Evolutionary conservation across 257 asterid species (phyloP).

Genomic region (Petunia axillaris): DNA sequence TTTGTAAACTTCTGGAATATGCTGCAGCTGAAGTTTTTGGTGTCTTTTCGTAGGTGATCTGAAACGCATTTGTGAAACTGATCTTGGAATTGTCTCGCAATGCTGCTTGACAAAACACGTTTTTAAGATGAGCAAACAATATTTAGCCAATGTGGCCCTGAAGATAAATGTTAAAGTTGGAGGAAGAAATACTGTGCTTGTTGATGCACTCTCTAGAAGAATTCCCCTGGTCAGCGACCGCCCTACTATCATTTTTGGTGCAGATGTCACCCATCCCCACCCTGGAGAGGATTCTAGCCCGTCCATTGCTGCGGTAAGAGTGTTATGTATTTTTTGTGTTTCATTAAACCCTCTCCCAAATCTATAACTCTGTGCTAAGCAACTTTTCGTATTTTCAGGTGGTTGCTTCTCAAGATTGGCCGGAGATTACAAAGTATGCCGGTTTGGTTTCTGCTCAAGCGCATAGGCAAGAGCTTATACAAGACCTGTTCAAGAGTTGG

Average conservation of each 20-base stretch:
- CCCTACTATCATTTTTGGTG: conserved; percentile 97
- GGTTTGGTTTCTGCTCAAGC: conserved; percentile 98
- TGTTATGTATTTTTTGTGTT: background rate
- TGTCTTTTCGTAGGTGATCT: conserved; percentile 60
- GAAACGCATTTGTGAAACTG: conserved; percentile 93
- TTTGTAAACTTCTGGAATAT: background rate
- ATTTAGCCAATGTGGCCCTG: conserved; percentile 88
- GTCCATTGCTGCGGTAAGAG: conserved; percentile 91
- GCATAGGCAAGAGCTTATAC: conserved; percentile 91
- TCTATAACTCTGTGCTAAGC: background rate
- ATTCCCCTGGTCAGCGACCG: conserved; percentile 91
- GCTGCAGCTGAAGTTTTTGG: background rate
- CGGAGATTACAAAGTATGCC: conserved; percentile 91
- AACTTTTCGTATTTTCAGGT: conserved; percentile 55
- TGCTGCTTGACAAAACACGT: conserved; percentile 95
- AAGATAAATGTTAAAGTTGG: conserved; percentile 96
- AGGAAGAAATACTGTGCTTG: conserved; percentile 91
- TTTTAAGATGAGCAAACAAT: conserved; percentile 76
- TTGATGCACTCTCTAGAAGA: conserved; percentile 82
- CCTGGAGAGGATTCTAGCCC: conserved; percentile 99
- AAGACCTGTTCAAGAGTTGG: conserved; percentile 86
- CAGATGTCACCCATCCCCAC: conserved; percentile 98
- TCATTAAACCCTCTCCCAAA: background rate
- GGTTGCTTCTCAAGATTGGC: conserved; percentile 99
- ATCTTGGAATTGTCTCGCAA: conserved; percentile 91